phyloP scores from a whole-genome alignment of 176 grass and related monocot species.

The Pharus latifolius region DNA sequence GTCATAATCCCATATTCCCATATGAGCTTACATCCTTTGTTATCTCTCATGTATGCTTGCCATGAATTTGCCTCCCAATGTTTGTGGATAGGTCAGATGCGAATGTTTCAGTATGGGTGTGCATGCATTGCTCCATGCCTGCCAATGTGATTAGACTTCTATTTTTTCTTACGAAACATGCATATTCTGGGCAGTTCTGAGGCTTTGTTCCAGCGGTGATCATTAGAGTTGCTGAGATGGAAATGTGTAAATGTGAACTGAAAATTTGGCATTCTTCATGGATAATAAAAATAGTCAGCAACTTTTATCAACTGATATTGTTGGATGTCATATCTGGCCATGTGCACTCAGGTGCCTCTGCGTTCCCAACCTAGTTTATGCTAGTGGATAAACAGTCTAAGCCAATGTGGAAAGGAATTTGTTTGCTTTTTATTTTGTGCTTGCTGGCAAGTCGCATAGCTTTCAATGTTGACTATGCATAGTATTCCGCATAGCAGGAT shows the following conservation, averaged over 20 bases:
- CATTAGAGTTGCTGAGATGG: neutral
- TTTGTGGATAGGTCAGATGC: neutral
- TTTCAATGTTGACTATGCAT: conserved; percentile 19
- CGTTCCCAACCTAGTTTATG: neutral
- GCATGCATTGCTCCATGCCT: neutral
- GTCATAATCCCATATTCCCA: no score
- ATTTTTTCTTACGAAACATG: neutral
- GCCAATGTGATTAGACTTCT: neutral
- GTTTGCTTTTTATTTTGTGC: neutral
- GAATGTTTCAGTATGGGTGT: neutral
- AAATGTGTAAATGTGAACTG: neutral
- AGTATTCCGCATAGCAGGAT: conserved; percentile 9
- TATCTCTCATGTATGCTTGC: neutral
- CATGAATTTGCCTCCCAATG: neutral
- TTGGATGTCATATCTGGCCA: neutral
- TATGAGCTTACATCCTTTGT: neutral
- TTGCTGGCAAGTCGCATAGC: neutral
- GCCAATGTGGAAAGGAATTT: neutral
- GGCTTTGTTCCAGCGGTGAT: neutral
- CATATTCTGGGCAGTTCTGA: neutral
- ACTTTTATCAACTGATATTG: neutral
- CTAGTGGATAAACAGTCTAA: neutral
- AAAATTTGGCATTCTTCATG: neutral
- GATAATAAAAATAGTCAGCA: neutral
- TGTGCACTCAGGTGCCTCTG: neutral